Percentiles rank a stretch among this genome's conserved stretches.
Evolutionary conservation across 208 protist genomes (phyloP).

Genomic region (Acanthamoeba culbertsoni): DNA sequence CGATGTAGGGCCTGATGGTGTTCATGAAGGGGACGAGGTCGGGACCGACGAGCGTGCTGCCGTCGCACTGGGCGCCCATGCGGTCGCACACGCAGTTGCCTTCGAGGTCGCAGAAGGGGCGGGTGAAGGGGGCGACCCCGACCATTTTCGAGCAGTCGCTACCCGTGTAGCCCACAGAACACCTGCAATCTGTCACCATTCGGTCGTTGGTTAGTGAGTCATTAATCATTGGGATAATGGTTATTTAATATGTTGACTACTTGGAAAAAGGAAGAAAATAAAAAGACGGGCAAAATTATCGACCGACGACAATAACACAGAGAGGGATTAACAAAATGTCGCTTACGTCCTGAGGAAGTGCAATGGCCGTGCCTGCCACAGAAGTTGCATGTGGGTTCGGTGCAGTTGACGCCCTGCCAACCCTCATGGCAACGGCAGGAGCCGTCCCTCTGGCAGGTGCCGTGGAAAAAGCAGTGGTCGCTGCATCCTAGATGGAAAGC

Average conservation of each 20-base stretch:
- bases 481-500: neutral
- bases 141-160: neutral
- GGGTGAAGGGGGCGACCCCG: neutral
- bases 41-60: neutral
- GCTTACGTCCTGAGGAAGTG: too few relatives aligned
- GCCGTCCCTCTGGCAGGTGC: neutral
- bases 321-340: too few relatives aligned
- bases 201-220: neutral
- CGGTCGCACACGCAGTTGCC: constrained; percentile 16
- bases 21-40: neutral
- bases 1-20: neutral
- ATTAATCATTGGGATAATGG: neutral
- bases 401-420: constrained; percentile 26
- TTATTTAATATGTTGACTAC: neutral
- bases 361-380: constrained; percentile 34
- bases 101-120: constrained; percentile 15
- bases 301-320: neutral
- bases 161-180: neutral
- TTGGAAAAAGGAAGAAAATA: neutral
- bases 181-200: neutral
- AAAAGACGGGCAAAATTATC: neutral
- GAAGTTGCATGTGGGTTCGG: constrained; percentile 11
- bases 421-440: neutral
- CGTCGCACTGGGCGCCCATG: too few relatives aligned
- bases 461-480: constrained; percentile 34